Evolutionary conservation across 371 early-diverging fungal species (phyloP).

Genomic region (Syncephalastrum contaminatum): DNA sequence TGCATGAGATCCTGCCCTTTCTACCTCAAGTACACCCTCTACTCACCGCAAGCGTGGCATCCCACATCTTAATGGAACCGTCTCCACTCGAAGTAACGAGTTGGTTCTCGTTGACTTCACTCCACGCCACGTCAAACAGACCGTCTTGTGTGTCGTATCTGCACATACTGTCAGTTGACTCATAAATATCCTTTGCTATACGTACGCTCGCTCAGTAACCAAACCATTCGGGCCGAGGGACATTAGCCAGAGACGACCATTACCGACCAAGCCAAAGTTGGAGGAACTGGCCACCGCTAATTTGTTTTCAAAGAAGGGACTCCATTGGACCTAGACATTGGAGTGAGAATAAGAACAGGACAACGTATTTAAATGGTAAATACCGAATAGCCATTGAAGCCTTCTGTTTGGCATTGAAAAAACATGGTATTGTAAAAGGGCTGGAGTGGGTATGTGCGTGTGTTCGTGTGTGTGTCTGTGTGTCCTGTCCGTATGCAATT

Average conservation of each 20-base stretch:
- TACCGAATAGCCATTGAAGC: slow-evolving; percentile 69
- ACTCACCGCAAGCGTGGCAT: slow-evolving; percentile 74
- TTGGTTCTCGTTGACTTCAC: slow-evolving; percentile 93
- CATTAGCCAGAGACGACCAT: slow-evolving; percentile 82
- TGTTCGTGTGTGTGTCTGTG: no score
- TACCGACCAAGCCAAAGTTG: slow-evolving; percentile 95
- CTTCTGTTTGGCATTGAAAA: slow-evolving; percentile 58
- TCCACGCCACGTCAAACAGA: slow-evolving; percentile 91
- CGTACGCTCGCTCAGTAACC: slow-evolving; percentile 68
- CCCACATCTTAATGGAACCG: slow-evolving; percentile 93
- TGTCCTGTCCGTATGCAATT: no score
- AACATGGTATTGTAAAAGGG: slow-evolving; percentile 32
- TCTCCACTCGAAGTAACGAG: slow-evolving; percentile 89
- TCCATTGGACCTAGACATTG: slow-evolving; percentile 74
- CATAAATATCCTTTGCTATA: slow-evolving; percentile 1
- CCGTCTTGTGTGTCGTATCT: slow-evolving; percentile 97
- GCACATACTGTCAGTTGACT: slow-evolving; percentile 1
- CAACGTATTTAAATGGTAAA: slow-evolving; percentile 5
- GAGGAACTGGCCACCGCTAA: slow-evolving; percentile 88
- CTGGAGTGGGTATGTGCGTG: no score
- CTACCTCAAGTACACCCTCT: not conserved
- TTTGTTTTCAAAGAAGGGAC: slow-evolving; percentile 89
- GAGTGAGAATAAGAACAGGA: not conserved
- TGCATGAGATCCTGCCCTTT: not conserved
- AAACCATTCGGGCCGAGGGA: slow-evolving; percentile 59